Evolutionary conservation across 1,284 basidiomycete genomes (phyloP).

Genomic region (Phlebopus sp.): DNA sequence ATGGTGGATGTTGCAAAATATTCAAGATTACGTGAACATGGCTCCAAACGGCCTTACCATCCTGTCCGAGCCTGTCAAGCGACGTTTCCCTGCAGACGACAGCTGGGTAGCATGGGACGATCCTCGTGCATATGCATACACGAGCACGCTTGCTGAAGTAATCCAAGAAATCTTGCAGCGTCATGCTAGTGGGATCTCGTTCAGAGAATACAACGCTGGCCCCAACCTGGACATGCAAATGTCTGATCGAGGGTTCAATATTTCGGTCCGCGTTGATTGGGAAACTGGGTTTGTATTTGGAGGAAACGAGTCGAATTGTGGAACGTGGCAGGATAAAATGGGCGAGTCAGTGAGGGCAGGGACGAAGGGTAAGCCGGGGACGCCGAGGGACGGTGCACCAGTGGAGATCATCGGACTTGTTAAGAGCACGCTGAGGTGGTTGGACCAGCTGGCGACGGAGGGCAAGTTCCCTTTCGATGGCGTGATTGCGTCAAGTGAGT

Average conservation of each 20-base stretch:
- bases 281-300: conserved; percentile 87
- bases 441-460: conserved; percentile 62
- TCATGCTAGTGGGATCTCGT: conserved; percentile 89
- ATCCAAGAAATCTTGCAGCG: conserved; percentile 96
- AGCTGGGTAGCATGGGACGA: conserved; percentile 94
- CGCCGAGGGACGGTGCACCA: conserved; percentile 93
- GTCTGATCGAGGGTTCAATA: conserved; percentile 90
- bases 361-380: conserved; percentile 92
- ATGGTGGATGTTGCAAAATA: conserved; percentile 99
- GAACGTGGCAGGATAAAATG: conserved; percentile 99
- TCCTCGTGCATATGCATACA: conserved; percentile 75
- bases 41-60: conserved; percentile 85
- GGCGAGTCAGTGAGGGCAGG: conserved; percentile 89
- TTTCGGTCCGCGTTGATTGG: conserved; percentile 94
- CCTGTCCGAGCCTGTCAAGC: conserved; percentile 78
- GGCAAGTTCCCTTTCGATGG: conserved; percentile 90
- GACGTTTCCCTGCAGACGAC: conserved; percentile 92
- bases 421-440: conserved; percentile 91
- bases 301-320: conserved; percentile 82
- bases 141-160: conserved; percentile 85
- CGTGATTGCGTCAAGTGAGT: conserved; percentile 76
- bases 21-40: conserved; percentile 88
- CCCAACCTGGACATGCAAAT: conserved; percentile 96
- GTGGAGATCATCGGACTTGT: conserved; percentile 93
- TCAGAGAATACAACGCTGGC: conserved; percentile 96